Conservation (phyloP, 305 asterid genomes). For the Fraxinus angustifolia region DNA sequence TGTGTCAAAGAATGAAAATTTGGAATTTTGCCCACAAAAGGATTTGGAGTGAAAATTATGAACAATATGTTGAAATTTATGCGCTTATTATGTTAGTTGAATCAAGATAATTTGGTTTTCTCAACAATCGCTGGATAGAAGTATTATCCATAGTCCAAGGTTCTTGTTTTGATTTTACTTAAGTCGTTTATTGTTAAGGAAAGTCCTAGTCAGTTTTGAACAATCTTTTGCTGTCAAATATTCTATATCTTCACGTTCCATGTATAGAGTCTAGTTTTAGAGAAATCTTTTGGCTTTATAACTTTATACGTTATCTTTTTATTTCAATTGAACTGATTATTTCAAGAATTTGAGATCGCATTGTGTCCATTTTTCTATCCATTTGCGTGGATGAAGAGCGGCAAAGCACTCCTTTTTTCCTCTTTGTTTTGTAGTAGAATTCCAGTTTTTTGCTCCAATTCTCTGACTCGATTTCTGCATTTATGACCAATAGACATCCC, state of each 20-base stretch:
- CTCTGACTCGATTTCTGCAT: background rate
- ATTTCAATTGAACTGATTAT: background rate
- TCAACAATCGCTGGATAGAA: background rate
- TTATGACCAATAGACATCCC: background rate
- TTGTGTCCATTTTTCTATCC: background rate
- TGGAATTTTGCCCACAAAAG: background rate
- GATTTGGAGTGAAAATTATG: background rate
- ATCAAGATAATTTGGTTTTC: background rate
- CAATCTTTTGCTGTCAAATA: background rate
- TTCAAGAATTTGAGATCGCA: background rate
- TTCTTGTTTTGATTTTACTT: background rate
- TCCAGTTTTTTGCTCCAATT: background rate
- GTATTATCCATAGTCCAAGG: background rate
- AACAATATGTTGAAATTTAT: background rate
- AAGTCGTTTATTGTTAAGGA: background rate
- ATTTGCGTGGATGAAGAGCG: background rate
- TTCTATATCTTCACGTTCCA: background rate
- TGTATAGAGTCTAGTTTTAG: background rate
- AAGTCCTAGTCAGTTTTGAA: background rate
- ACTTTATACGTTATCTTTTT: background rate
- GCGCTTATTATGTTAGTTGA: background rate
- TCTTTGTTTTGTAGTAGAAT: background rate
- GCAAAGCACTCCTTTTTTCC: background rate
- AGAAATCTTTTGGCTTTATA: background rate
- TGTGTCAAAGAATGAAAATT: background rate